Evolutionary conservation across 371 early-diverging fungal species (phyloP).

Genomic region (Rhizopus sp.): DNA sequence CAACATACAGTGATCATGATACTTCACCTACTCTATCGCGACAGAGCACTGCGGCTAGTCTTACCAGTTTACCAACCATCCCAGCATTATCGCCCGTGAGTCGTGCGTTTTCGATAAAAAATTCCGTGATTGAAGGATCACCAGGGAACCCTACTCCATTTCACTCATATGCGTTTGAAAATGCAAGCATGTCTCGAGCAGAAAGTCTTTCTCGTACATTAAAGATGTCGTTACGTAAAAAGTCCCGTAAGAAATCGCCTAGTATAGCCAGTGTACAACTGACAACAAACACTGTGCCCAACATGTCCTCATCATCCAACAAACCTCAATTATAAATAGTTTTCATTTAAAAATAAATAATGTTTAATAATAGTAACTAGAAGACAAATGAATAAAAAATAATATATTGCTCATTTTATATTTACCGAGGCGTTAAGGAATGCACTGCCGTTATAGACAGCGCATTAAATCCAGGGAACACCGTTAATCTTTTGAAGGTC

Average conservation of each 20-base stretch:
- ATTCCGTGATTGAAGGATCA: constrained; percentile 19
- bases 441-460: too few relatives aligned
- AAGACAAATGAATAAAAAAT: not conserved
- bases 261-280: constrained; percentile 4
- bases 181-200: constrained; percentile 37
- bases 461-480: too few relatives aligned
- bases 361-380: not conserved
- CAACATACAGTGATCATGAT: not conserved
- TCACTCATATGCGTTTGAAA: constrained; percentile 22
- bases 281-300: not conserved
- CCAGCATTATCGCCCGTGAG: constrained; percentile 32
- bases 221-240: constrained; percentile 50
- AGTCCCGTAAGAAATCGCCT: constrained; percentile 36
- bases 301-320: not conserved
- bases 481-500: too few relatives aligned
- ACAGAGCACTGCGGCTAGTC: constrained; percentile 5
- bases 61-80: constrained; percentile 6
- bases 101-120: constrained; percentile 39
- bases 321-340: constrained; percentile 6
- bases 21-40: constrained; percentile 1
- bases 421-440: too few relatives aligned
- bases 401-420: not conserved
- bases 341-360: not conserved
- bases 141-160: constrained; percentile 3
- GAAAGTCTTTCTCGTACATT: constrained; percentile 48